phyloP scores from a whole-genome alignment of 2,329 filamentous ascomycete genomes.

The Thermothelomyces thermophilus region DNA sequence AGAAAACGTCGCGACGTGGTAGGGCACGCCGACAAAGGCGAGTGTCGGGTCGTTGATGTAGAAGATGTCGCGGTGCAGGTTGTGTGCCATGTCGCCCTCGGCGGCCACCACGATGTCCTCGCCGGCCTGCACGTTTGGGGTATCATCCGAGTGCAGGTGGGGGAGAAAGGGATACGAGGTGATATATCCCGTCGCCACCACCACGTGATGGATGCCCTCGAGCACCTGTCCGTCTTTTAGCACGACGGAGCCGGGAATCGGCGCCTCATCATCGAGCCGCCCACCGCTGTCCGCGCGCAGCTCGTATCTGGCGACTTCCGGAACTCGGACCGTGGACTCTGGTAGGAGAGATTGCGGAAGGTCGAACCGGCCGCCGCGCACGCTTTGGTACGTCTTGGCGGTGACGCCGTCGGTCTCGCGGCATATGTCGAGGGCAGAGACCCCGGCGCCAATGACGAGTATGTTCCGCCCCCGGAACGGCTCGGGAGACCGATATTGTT shows the following conservation, averaged over 20 bases:
- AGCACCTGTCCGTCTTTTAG: constrained; percentile 49
- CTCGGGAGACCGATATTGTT: constrained; percentile 60
- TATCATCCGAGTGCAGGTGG: constrained; percentile 37
- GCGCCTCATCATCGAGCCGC: constrained; percentile 22
- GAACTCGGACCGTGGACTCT: constrained; percentile 43
- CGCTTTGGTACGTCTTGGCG: constrained; percentile 42
- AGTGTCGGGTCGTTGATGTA: constrained; percentile 62
- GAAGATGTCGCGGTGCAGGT: constrained; percentile 64
- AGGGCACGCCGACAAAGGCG: constrained; percentile 58
- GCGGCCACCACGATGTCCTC: constrained; percentile 51
- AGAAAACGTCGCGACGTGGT: constrained; percentile 60
- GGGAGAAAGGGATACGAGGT: constrained; percentile 59
- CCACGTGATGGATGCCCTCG: constrained; percentile 51
- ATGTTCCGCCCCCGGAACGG: constrained; percentile 32
- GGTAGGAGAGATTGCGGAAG: constrained; percentile 49
- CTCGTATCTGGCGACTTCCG: constrained; percentile 42
- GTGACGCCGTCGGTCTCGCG: constrained; percentile 34
- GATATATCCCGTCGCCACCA: constrained; percentile 64
- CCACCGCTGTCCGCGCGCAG: background rate
- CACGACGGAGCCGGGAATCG: constrained; percentile 44
- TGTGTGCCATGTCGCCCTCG: constrained; percentile 57
- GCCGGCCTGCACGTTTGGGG: constrained; percentile 40
- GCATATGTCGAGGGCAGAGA: constrained; percentile 38
- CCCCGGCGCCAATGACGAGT: constrained; percentile 48
- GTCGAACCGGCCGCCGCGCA: constrained; percentile 55